phyloP scores from a whole-genome alignment of 2,329 filamentous ascomycete genomes.

The Sporothrix curviconia region DNA sequence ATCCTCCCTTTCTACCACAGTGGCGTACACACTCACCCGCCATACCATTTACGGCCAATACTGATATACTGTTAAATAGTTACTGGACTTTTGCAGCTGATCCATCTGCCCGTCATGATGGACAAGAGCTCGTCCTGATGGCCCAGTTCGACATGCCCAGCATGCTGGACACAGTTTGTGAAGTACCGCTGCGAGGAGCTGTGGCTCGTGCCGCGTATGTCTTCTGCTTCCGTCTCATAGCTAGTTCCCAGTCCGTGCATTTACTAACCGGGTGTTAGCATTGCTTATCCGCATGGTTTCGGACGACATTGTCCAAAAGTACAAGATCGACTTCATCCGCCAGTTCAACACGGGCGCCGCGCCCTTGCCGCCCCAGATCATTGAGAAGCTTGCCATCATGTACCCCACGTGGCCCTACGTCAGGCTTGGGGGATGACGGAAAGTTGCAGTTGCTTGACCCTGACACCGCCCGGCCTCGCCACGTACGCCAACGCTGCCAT shows the following conservation, averaged over 20 bases:
- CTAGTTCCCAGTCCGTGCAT: too few relatives aligned
- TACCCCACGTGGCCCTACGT: conserved; percentile 57
- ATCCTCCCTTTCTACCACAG: conserved; percentile 25
- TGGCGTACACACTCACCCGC: too few relatives aligned
- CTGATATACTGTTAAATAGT: conserved; percentile 24
- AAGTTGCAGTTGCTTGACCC: conserved; percentile 55
- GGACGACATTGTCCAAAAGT: conserved; percentile 46
- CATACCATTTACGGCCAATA: too few relatives aligned
- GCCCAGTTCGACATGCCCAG: conserved; percentile 55
- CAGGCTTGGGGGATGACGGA: conserved; percentile 67
- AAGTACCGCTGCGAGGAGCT: conserved; percentile 49
- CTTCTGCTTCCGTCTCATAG: conserved; percentile 21
- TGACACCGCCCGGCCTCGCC: conserved; percentile 50
- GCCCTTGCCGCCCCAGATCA: conserved; percentile 49
- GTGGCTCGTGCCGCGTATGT: conserved; percentile 51
- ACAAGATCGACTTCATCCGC: conserved; percentile 49
- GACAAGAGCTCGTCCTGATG: conserved; percentile 63
- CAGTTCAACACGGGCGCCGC: conserved; percentile 56
- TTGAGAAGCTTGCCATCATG: conserved; percentile 46
- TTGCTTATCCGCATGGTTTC: conserved; percentile 51
- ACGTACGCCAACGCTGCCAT: conserved; percentile 51
- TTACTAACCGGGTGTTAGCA: too few relatives aligned
- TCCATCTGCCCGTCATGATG: conserved; percentile 56
- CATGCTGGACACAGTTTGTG: conserved; percentile 47
- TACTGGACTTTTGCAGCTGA: conserved; percentile 54